Percentiles rank a stretch among this genome's conserved stretches.
Conservation (phyloP, 2,329 filamentous ascomycete species). For the Ceratocystis lukuohia region DNA sequence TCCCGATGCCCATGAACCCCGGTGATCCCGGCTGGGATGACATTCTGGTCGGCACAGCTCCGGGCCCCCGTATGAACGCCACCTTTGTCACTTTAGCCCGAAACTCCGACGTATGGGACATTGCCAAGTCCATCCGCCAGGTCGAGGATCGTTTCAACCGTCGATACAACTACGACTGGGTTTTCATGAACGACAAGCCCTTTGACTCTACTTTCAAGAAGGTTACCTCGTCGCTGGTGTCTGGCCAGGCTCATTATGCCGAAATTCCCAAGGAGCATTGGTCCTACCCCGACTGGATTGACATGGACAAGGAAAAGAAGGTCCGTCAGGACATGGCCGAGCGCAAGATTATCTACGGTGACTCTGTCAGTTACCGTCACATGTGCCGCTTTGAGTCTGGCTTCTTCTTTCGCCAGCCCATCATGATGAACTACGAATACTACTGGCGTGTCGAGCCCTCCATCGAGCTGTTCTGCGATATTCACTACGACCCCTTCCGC, state of each 20-base stretch:
- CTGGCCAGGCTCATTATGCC: slow-evolving; percentile 83
- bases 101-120: slow-evolving; percentile 92
- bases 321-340: slow-evolving; percentile 89
- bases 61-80: slow-evolving; percentile 76
- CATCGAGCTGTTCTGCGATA: slow-evolving; percentile 90
- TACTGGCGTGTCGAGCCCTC: slow-evolving; percentile 99
- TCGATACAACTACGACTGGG: slow-evolving; percentile 97
- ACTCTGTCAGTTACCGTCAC: slow-evolving; percentile 92
- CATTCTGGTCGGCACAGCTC: slow-evolving; percentile 36
- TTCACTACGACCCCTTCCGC: slow-evolving; percentile 91
- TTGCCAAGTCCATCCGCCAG: slow-evolving; percentile 86
- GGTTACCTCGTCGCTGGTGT: slow-evolving; percentile 77
- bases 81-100: slow-evolving; percentile 93
- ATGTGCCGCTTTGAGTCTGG: slow-evolving; percentile 99
- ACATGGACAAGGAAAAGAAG: slow-evolving; percentile 81
- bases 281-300: slow-evolving; percentile 93
- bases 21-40: slow-evolving; percentile 41
- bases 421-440: slow-evolving; percentile 96
- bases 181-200: slow-evolving; percentile 91
- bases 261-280: slow-evolving; percentile 84
- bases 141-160: slow-evolving; percentile 97
- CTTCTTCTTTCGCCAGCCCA: slow-evolving; percentile 92
- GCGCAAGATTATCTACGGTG: slow-evolving; percentile 95
- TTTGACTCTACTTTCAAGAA: slow-evolving; percentile 92
- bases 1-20: slow-evolving; percentile 40